A percentile compares a stretch with the other conserved stretches of the same genome.
These are phyloP conservation scores for Fusarium sp. DNA, from an alignment of 2,329 filamentous ascomycete genomes.

Conservation along the genomic window DNA sequence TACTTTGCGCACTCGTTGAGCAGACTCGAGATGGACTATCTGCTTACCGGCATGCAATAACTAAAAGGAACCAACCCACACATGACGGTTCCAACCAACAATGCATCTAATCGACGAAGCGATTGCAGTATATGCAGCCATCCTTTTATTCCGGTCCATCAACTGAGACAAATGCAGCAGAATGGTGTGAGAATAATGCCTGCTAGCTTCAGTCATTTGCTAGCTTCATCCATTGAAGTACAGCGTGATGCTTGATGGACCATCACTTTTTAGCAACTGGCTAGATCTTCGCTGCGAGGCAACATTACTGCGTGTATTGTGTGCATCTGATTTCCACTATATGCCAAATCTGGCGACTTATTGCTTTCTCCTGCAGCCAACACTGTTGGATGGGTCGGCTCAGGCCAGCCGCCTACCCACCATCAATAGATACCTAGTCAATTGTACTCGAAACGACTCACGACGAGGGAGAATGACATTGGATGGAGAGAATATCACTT, in stretches of 20 bases:
- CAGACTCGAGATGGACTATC: background rate
- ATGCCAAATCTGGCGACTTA: background rate
- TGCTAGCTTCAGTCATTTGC: background rate
- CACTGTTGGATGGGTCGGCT: slow-evolving; percentile 2
- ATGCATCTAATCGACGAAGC: background rate
- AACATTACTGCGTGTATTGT: background rate
- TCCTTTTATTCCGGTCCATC: background rate
- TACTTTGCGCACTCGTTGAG: background rate
- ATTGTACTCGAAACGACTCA: background rate
- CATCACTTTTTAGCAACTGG: slow-evolving; percentile 3
- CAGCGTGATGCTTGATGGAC: background rate
- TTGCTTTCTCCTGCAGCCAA: slow-evolving; percentile 15
- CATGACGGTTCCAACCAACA: background rate
- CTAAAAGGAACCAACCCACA: background rate
- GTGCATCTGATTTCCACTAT: background rate
- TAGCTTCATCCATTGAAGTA: background rate
- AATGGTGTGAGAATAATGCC: slow-evolving; percentile 1
- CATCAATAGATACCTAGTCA: background rate
- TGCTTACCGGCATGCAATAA: background rate
- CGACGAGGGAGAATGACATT: background rate
- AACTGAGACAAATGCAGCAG: slow-evolving; percentile 8
- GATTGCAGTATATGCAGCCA: background rate
- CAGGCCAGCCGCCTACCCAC: background rate
- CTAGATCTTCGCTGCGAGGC: slow-evolving; percentile 7
- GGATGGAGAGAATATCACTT: background rate